Percentiles rank a stretch among this genome's conserved stretches.
Conservation (phyloP, 768 basidiomycete genomes). For the Mycena floridula region DNA sequence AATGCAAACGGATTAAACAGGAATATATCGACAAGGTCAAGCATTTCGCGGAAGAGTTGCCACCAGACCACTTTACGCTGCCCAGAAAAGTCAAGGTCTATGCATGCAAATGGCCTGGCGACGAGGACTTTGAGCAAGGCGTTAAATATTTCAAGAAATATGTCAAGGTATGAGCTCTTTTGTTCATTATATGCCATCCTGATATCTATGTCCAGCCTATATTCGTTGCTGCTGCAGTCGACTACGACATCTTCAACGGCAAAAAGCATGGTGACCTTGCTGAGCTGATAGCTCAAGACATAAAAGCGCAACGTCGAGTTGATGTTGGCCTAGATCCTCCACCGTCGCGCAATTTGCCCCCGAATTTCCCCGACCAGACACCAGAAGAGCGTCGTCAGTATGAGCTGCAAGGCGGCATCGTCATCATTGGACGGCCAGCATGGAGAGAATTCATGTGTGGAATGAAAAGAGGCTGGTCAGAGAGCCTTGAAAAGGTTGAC, state of each 20-base stretch:
- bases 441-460: slow-evolving; percentile 96
- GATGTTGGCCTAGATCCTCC: slow-evolving; percentile 57
- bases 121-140: slow-evolving; percentile 83
- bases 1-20: slow-evolving; percentile 73
- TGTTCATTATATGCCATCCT: slow-evolving; percentile 9
- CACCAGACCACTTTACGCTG: slow-evolving; percentile 50
- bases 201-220: slow-evolving; percentile 58
- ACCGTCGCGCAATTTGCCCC: slow-evolving; percentile 38
- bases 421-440: slow-evolving; percentile 83
- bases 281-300: slow-evolving; percentile 65
- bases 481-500: slow-evolving; percentile 60
- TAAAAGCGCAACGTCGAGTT: slow-evolving; percentile 63
- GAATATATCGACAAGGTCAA: slow-evolving; percentile 78
- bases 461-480: slow-evolving; percentile 78
- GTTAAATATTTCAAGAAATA: slow-evolving; percentile 93
- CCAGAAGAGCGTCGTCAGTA: slow-evolving; percentile 45
- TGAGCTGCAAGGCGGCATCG: slow-evolving; percentile 75
- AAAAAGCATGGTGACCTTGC: slow-evolving; percentile 84
- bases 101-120: slow-evolving; percentile 89
- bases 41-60: slow-evolving; percentile 62
- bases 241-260: slow-evolving; percentile 80
- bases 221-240: slow-evolving; percentile 88
- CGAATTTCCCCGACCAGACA: slow-evolving; percentile 37
- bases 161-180: slow-evolving; percentile 71
- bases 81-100: slow-evolving; percentile 83